These are phyloP conservation scores for Flaveria linearis DNA, from an alignment of 129 eudicot genomes.

Conservation along the genomic window DNA sequence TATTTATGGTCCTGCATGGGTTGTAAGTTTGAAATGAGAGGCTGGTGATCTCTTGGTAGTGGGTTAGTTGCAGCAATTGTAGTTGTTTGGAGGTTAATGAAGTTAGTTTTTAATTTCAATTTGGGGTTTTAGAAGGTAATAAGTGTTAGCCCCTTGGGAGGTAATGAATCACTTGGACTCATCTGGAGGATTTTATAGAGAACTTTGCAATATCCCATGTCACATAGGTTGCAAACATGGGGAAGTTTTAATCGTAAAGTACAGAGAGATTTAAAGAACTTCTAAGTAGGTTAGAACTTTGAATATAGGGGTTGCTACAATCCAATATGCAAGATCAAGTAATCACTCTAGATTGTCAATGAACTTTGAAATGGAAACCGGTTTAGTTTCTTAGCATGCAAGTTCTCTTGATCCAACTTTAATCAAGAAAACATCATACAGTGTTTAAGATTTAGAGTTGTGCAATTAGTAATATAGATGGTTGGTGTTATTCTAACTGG, in stretches of 20 bases:
- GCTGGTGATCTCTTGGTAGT: no score
- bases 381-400: neutral
- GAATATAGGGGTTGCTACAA: neutral
- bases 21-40: neutral
- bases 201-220: neutral
- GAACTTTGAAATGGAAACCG: neutral
- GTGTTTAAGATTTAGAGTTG: neutral
- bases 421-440: neutral
- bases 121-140: neutral
- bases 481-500: conserved; percentile 3
- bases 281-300: neutral
- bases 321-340: neutral
- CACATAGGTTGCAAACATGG: neutral
- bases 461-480: neutral
- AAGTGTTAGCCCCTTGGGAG: no score
- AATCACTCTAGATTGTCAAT: neutral
- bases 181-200: neutral
- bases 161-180: no score
- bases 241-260: no score
- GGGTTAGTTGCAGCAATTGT: neutral
- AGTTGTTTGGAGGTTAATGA: neutral
- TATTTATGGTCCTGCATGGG: neutral
- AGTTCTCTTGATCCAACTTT: neutral
- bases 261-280: neutral
- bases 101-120: neutral